These are phyloP conservation scores for Agarophyton chilense DNA, from an alignment of 23 red algal species.

Conservation along the genomic window DNA sequence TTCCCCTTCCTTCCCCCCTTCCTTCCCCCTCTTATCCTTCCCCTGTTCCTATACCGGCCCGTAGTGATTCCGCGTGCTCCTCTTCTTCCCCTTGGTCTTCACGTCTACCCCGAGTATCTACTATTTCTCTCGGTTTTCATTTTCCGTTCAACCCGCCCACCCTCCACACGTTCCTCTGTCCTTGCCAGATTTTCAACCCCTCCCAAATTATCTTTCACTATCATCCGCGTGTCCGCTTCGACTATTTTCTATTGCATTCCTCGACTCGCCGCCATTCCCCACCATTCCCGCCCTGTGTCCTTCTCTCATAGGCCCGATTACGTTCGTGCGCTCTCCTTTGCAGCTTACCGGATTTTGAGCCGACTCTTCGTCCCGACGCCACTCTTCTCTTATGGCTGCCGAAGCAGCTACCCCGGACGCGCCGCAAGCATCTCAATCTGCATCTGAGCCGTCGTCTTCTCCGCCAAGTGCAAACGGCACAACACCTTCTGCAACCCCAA, in stretches of 20 bases:
- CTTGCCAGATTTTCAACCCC: neutral
- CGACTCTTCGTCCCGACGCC: neutral
- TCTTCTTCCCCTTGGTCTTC: neutral
- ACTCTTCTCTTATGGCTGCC: neutral
- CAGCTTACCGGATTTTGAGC: slow-evolving; percentile 20
- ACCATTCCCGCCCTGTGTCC: slow-evolving; percentile 19
- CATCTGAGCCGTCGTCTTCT: neutral
- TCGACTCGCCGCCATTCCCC: neutral
- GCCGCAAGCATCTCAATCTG: neutral
- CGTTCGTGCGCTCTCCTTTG: slow-evolving; percentile 1
- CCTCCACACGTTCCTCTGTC: neutral
- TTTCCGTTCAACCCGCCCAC: neutral
- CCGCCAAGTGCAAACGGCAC: neutral
- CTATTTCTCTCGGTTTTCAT: neutral
- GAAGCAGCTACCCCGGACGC: neutral
- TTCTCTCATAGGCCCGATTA: neutral
- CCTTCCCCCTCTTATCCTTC: neutral
- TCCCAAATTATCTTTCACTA: neutral
- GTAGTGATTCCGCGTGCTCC: neutral
- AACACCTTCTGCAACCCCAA: neutral
- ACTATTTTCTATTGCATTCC: neutral
- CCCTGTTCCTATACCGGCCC: no score
- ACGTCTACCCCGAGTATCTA: neutral
- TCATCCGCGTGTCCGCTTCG: neutral
- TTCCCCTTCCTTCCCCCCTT: neutral